Percentiles rank a stretch among this genome's conserved stretches.
Evolutionary conservation across 2,329 filamentous ascomycete species (phyloP).

Genomic region (Talaromyces atroroseus): DNA sequence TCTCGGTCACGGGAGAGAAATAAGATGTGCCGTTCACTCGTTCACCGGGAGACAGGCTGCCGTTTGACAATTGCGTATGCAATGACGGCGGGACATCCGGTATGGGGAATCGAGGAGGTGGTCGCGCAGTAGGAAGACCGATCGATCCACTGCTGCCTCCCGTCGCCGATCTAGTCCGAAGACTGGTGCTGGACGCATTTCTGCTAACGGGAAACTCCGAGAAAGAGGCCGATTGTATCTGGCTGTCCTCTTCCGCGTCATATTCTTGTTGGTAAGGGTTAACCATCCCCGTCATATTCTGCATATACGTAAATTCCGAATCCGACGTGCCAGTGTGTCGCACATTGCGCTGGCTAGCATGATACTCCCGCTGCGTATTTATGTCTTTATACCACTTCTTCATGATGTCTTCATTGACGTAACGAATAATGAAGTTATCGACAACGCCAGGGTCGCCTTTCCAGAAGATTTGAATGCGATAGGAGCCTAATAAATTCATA

Average conservation of each 20-base stretch:
- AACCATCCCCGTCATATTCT: conserved; percentile 58
- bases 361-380: conserved; percentile 62
- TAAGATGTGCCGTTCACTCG: conserved; percentile 67
- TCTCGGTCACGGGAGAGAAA: conserved; percentile 79
- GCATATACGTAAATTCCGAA: conserved; percentile 77
- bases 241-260: conserved; percentile 48
- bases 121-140: conserved; percentile 44
- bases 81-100: conserved; percentile 62
- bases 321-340: conserved; percentile 52
- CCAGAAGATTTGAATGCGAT: conserved; percentile 97
- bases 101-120: conserved; percentile 64
- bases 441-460: conserved; percentile 93
- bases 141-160: conserved; percentile 47
- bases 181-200: conserved; percentile 67
- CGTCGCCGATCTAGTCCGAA: conserved; percentile 71
- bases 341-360: conserved; percentile 50
- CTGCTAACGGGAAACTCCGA: conserved; percentile 54
- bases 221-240: conserved; percentile 31
- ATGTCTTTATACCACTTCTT: conserved; percentile 84
- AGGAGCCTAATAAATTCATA: conserved; percentile 58
- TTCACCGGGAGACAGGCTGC: conserved; percentile 55
- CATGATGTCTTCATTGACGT: conserved; percentile 84
- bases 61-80: conserved; percentile 54
- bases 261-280: conserved; percentile 73
- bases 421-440: conserved; percentile 93